Evolutionary conservation across 75 land plant species (phyloP), one percentile per base, ranked within the genome.

Genomic region (Azolla pinnata): DNA sequence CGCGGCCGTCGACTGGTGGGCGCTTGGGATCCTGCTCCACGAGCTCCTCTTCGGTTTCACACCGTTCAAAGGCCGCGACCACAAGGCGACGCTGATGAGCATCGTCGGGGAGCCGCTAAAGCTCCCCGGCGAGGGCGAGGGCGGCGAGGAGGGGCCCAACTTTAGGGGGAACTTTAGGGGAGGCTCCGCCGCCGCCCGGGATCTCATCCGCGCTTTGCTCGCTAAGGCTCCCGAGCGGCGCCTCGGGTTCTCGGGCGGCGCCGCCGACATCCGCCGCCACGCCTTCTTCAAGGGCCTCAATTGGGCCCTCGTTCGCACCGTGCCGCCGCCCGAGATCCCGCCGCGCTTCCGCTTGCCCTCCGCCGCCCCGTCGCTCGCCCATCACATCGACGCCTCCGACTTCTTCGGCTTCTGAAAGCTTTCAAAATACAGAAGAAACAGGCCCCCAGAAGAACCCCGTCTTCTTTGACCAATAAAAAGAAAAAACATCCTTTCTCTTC

Each of bases 271-370:
- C 56, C 83, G 78, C 59, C 80, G 77, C 44, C 89, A 85, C 59
- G 78, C 86, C 8, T 85, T 85, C 81, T 85, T 85, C 63, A 78
- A 76, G 54, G 78, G 73, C 42, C 67, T 85, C n/a, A 85, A 82
- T 33, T 85, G 89, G 89, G 85, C 89, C 9, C 78, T 85, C 19
- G 73, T 85, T 46, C 80, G 89, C n/a, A 59, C 80, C 33, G 74
- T 68, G 17, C 33, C 69, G n/a, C 89, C 89, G 40, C 89, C 89
- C 1, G 77, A 82, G 50, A 65, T 85, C 10, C 86, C 89, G 4
- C 69, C 62, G 40, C 80, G 80, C 0, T 44, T 79, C 44, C n/a
- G n/a, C n/a, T n/a, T n/a, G n/a, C n/a, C n/a, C n/a, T n/a, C n/a
- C n/a, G n/a, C n/a, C n/a, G n/a, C n/a, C n/a, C n/a, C n/a, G n/a